Conservation (phyloP, 2,329 filamentous ascomycete genomes). For the Cyphellophora attinorum region DNA sequence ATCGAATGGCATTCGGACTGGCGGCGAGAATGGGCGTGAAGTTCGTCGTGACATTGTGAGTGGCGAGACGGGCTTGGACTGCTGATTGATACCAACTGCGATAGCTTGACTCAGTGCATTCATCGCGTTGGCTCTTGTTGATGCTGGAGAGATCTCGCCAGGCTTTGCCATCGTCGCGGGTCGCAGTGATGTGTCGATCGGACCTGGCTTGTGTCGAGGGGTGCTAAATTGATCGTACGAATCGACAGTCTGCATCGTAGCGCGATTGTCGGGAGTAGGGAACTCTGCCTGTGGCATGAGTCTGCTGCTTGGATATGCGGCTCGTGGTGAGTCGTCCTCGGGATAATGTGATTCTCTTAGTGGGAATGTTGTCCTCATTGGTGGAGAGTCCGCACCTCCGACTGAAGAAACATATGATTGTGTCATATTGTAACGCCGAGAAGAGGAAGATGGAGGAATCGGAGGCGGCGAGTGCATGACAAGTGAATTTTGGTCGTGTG, state of each 20-base stretch:
- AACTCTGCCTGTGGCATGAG: constrained; percentile 1
- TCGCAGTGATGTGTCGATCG: neutral
- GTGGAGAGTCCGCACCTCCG: constrained; percentile 10
- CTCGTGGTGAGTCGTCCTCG: neutral
- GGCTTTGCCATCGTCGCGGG: neutral
- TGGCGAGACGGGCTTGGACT: neutral
- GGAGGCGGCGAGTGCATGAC: constrained; percentile 7
- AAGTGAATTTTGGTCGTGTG: neutral
- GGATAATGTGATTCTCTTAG: neutral
- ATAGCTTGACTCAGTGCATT: constrained; percentile 15
- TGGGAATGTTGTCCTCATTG: neutral
- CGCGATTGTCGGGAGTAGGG: neutral
- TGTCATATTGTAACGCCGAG: constrained; percentile 10
- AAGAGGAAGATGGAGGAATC: constrained; percentile 6
- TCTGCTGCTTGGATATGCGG: constrained; percentile 1
- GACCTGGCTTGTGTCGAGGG: neutral
- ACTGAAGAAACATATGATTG: constrained; percentile 15
- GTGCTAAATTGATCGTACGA: neutral
- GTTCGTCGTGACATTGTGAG: too few relatives aligned
- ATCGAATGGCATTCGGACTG: constrained; percentile 7
- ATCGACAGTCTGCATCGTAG: neutral
- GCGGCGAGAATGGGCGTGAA: constrained; percentile 1
- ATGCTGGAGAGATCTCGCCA: constrained; percentile 1
- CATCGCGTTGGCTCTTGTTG: constrained; percentile 12
- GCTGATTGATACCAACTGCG: constrained; percentile 9